Base-by-base conservation (phyloP, 345 rosid species). In the Boechera retrofracta region DNA sequence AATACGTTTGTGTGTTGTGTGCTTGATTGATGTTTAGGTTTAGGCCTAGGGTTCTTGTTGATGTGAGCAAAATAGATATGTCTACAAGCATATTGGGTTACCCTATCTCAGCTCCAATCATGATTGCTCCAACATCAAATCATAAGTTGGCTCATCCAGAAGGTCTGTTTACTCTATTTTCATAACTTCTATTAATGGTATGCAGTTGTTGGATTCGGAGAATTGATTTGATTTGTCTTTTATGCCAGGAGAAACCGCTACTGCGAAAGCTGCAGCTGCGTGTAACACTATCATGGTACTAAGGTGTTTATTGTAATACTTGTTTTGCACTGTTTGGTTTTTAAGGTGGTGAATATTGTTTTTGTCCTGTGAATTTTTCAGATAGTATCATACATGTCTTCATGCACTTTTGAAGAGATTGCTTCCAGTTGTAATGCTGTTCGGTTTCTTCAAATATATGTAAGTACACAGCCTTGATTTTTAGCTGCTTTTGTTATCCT, bases 201-300 rank as follows among this genome's bases (percentile, higher is more conserved):
- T 59, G 51, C 10, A 67, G 29, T 71, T 62, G 28, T 36, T 51
- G 33, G 59, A n/a, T 71, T 55, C 2, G 21, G 15, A 9, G 11
- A 1, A n/a, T 0, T 55, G 32, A 29, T 31, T 41, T 80, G 36
- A 79, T 82, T 54, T 61, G 26, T 45, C 35, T 74, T 70, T 32
- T 51, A 2, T 71, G 56, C 55, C 83, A 94, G 98, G 98, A 45
- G 98, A 94, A 82, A 83, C 80, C 44, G 97, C 93, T 33, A 92
- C 97, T 10, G 97, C 98, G 10, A 88, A 84, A 89, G 97, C 98
- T 55, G 97, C 95, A 44, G 93, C 97, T 84, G 82, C 88, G 0
- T 82, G 87, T 74, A 84, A 88, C 80, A 88, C 93, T 33, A 89
- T 90, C 76, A 92, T 92, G 98, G 98, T 93, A 89, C 16, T 33